Evolutionary conservation across 1,284 basidiomycete genomes (phyloP), one percentile per base, ranked within the genome.

Genomic region (Moesziomyces antarcticus): DNA sequence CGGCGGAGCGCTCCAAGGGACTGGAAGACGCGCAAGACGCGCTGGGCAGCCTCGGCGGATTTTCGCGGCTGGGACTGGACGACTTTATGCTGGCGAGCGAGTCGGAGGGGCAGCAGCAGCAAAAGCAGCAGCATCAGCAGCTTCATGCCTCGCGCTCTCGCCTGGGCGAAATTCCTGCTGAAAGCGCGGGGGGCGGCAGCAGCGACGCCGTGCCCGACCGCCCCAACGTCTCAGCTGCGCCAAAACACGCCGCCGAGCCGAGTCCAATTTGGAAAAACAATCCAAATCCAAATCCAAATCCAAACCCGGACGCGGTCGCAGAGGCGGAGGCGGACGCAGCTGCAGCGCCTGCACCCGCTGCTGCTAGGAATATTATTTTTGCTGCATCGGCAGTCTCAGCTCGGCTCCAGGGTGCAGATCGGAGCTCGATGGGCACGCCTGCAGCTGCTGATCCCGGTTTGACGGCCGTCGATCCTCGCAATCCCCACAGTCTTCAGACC

Each of bases 61-160:
- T 64, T 43, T 57, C 55, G 8, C 55, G 50, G 1, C 45, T 64
- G 22, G 62, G 55, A 16, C 40, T 65, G 25, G 62, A 58, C 44
- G 20, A 59, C 14, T 55, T 64, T 22, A 50, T 64, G 42, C 6
- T 48, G n/a, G 14, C 35, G 5, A 21, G 16, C 47, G 42, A 53
- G 30, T 16, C 30, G 21, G 37, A 35, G 20, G 44, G 30, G 4
- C 30, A 52, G 57, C 21, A 46, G 5, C 20, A 35, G 13, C 24
- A 7, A 18, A 43, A 35, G 9, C 48, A 30, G 27, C 27, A 21
- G 18, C 37, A 18, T 1, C 14, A 18, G 37, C 37, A 37, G 35
- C 35, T 5, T 9, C 35, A 18, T 27, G 37, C 37, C 25, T 27
- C 6, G 37, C 37, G 16, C 18, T 16, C 37, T 40, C 16, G 37